phyloP scores from a whole-genome alignment of 1,284 basidiomycete genomes.

The Meripilus lineatus region DNA sequence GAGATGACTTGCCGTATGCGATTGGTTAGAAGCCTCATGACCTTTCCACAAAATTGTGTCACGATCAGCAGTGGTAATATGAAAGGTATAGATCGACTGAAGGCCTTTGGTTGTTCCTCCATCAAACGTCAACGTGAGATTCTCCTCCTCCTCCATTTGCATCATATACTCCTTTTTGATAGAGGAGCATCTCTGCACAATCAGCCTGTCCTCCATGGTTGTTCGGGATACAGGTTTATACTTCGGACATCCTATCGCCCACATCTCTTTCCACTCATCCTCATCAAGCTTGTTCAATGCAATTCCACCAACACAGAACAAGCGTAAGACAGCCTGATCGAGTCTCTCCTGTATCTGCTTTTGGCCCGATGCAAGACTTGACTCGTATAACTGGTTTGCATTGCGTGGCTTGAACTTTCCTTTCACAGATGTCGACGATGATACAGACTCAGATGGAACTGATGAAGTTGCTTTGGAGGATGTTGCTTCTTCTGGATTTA shows the following conservation, averaged over 20 bases:
- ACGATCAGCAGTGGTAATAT: slow-evolving; percentile 23
- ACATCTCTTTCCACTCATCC: neutral
- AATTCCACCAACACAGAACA: neutral
- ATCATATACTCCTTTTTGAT: neutral
- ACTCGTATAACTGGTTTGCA: no score
- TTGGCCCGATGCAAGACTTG: no score
- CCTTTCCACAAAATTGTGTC: slow-evolving; percentile 24
- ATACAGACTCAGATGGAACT: no score
- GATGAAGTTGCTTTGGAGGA: no score
- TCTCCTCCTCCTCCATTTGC: slow-evolving; percentile 13
- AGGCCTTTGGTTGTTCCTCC: slow-evolving; percentile 21
- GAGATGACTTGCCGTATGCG: slow-evolving; percentile 11
- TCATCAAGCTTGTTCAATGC: neutral
- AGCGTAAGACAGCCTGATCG: neutral
- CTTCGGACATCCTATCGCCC: neutral
- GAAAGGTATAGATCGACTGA: slow-evolving; percentile 25
- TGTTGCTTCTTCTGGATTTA: no score
- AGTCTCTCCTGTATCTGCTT: neutral
- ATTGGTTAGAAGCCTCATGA: slow-evolving; percentile 19
- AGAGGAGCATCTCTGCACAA: no score
- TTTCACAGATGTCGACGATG: no score
- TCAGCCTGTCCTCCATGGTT: neutral
- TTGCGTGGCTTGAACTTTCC: no score
- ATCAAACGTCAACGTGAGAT: slow-evolving; percentile 28
- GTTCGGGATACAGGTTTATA: neutral